These are phyloP conservation scores for Penicillium corylophilum DNA, from an alignment of 2,329 filamentous ascomycete species.

Conservation along the genomic window DNA sequence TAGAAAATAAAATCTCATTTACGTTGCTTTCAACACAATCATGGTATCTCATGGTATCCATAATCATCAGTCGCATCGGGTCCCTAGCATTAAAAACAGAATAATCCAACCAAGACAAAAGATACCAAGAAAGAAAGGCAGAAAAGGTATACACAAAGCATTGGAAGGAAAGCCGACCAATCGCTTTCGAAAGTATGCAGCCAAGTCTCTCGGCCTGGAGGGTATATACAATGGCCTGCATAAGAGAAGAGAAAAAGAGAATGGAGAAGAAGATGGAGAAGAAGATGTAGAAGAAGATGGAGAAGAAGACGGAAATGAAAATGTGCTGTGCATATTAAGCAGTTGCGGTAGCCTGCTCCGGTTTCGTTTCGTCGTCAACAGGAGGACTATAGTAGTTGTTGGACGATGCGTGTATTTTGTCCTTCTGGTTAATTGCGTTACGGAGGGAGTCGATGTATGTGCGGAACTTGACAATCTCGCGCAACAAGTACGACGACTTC, in stretches of 20 bases:
- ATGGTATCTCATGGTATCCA: constrained; percentile 33
- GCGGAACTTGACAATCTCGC: constrained; percentile 94
- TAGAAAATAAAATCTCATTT: not conserved
- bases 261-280: not conserved
- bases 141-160: constrained; percentile 1
- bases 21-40: constrained; percentile 14
- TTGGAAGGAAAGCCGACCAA: constrained; percentile 1
- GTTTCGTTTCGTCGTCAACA: not conserved
- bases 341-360: constrained; percentile 1
- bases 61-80: constrained; percentile 28
- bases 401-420: constrained; percentile 61
- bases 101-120: constrained; percentile 10
- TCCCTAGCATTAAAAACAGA: constrained; percentile 21
- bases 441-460: constrained; percentile 88
- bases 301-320: not conserved
- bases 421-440: constrained; percentile 67
- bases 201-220: constrained; percentile 3
- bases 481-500: constrained; percentile 85
- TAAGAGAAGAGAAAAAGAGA: not conserved
- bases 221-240: constrained; percentile 15
- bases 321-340: constrained; percentile 1
- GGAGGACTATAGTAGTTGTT: constrained; percentile 11
- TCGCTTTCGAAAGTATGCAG: constrained; percentile 13
- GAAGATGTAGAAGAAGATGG: not conserved
- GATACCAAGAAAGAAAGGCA: constrained; percentile 3